Conservation (phyloP, 352 stramenopile genomes). For the Globisporangium canariense region DNA sequence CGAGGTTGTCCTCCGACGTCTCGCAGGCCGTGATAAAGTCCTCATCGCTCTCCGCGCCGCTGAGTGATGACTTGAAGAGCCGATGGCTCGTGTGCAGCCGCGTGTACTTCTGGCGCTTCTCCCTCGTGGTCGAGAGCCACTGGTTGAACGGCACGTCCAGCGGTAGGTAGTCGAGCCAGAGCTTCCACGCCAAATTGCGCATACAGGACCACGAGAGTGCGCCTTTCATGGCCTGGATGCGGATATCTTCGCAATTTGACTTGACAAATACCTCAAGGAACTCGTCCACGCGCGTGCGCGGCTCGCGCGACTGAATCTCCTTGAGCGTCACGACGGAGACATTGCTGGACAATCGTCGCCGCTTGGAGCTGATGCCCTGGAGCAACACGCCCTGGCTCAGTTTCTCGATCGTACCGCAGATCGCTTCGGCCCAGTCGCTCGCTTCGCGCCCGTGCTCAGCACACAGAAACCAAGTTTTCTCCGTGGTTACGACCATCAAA, state of each 20-base stretch:
- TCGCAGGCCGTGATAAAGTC: constrained; percentile 61
- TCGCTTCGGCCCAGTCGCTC: constrained; percentile 58
- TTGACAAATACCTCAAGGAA: constrained; percentile 74
- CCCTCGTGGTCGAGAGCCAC: constrained; percentile 31
- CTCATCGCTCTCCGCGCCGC: constrained; percentile 27
- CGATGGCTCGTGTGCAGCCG: constrained; percentile 24
- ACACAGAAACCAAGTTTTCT: constrained; percentile 83
- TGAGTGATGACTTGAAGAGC: constrained; percentile 31
- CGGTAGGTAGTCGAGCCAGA: constrained; percentile 65
- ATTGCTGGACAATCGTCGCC: constrained; percentile 41
- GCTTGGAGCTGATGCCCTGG: constrained; percentile 14
- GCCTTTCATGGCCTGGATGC: constrained; percentile 52
- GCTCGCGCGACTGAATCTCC: constrained; percentile 61
- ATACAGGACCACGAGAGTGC: constrained; percentile 72
- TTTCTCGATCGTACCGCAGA: constrained; percentile 57
- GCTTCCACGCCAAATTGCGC: constrained; percentile 64
- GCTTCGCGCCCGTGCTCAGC: constrained; percentile 51
- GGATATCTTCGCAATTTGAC: constrained; percentile 44
- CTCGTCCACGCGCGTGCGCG: constrained; percentile 50
- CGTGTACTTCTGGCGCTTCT: constrained; percentile 50
- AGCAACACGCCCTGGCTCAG: constrained; percentile 25
- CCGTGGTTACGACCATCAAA: constrained; percentile 68
- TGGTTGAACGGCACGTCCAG: constrained; percentile 37
- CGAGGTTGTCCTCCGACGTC: constrained; percentile 37
- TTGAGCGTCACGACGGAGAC: constrained; percentile 40